Conservation (phyloP, 2,329 filamentous ascomycete genomes). For the Ascochyta viciae-villosae region DNA sequence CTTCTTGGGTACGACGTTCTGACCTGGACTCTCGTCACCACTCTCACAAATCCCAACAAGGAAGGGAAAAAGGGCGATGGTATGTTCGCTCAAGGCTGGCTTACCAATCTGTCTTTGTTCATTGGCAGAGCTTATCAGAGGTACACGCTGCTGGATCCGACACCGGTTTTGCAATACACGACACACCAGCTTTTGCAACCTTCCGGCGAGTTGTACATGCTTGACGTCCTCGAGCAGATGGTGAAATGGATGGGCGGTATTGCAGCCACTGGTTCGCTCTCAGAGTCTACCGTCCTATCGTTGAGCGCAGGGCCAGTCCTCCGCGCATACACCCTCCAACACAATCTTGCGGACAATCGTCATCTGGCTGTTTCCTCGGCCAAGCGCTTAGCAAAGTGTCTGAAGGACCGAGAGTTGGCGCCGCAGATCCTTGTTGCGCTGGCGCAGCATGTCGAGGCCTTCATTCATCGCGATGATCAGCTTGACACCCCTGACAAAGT, state of each 20-base stretch:
- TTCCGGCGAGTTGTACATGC: conserved; percentile 84
- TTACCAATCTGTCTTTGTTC: conserved; percentile 88
- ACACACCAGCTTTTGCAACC: conserved; percentile 76
- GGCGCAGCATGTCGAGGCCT: conserved; percentile 88
- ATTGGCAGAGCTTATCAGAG: conserved; percentile 88
- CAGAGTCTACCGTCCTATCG: conserved; percentile 82
- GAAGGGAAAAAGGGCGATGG: conserved; percentile 68
- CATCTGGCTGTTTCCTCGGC: conserved; percentile 78
- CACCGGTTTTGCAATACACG: conserved; percentile 88
- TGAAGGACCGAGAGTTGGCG: conserved; percentile 79
- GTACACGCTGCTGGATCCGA: conserved; percentile 82
- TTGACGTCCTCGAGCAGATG: conserved; percentile 90
- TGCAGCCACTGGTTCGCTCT: conserved; percentile 84
- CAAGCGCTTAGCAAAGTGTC: conserved; percentile 77
- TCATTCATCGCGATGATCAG: conserved; percentile 76
- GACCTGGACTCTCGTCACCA: conserved; percentile 87
- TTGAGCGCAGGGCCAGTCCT: conserved; percentile 87
- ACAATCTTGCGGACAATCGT: conserved; percentile 81
- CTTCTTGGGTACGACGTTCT: conserved; percentile 91
- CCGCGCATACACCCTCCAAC: conserved; percentile 76
- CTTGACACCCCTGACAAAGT: conserved; percentile 86
- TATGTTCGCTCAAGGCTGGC: conserved; percentile 86
- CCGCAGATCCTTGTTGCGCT: conserved; percentile 87
- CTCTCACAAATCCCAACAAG: conserved; percentile 64
- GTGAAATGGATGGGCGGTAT: conserved; percentile 94